Conservation (phyloP, 2,329 filamentous ascomycete genomes). For the Ophiostoma fasciatum region DNA sequence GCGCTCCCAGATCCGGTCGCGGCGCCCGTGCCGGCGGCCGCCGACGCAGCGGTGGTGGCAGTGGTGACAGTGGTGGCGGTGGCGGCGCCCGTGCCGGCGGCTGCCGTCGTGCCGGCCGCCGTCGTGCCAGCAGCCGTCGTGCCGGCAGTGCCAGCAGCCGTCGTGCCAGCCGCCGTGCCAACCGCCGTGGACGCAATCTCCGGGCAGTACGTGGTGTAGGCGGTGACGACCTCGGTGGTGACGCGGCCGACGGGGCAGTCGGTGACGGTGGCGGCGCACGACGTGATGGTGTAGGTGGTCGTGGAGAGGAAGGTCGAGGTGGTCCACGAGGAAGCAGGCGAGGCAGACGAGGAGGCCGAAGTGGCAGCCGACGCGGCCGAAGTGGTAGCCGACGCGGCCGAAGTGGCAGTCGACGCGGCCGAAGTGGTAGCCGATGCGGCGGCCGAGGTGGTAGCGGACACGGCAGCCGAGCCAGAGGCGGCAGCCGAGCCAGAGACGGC, state of each 20-base stretch:
- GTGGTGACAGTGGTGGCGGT: not conserved
- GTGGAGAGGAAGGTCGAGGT: constrained; percentile 12
- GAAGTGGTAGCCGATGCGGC: not conserved
- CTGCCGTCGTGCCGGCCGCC: not conserved
- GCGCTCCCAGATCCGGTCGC: no score
- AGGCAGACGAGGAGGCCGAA: not conserved
- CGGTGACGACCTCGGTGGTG: constrained; percentile 16
- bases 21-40: not conserved
- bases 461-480: not conserved
- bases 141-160: not conserved
- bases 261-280: constrained; percentile 10
- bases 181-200: no score
- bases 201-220: constrained; percentile 27
- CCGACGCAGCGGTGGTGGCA: not conserved
- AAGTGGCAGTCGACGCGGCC: not conserved
- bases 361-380: not conserved
- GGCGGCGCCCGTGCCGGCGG: not conserved
- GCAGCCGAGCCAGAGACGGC: not conserved
- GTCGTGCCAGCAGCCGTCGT: not conserved
- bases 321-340: not conserved
- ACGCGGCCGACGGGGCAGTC: constrained; percentile 12
- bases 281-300: constrained; percentile 16
- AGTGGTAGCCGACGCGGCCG: no score
- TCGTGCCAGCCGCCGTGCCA: not conserved
- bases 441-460: not conserved